Evolutionary conservation across 768 basidiomycete species (phyloP), one percentile per base, ranked within the genome.

Genomic region (Tulasnella sp.): DNA sequence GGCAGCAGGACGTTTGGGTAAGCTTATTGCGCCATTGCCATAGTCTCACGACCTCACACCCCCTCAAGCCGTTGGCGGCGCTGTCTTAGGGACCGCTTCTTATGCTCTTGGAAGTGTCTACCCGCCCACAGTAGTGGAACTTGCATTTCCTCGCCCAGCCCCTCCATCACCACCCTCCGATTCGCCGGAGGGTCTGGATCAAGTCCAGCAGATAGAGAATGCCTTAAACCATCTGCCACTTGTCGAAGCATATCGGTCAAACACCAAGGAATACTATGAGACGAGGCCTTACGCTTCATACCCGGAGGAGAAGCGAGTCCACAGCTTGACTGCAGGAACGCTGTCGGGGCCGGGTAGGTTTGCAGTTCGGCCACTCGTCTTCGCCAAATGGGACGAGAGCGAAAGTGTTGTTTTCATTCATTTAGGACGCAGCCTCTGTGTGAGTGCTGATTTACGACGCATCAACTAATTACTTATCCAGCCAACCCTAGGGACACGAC

Each of bases 311-410:
- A 87, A 91, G 77, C 88, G 92, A 0, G 92, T 92, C 77, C 96
- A 99, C 85, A 93, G 90, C 80, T 87, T 99, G 74, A 94, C 95
- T 0, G 91, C 92, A 2, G 96, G 95, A 5, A 89, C 95, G 1
- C 87, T 99, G n/a, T 87, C 92, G 38, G 97, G 96, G 1, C 95
- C 96, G 0, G 94, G 94, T 3, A 93, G 91, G 84, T 88, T 99
- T 2, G 94, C 96, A 0, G 84, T 97, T 78, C 87, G 88, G 27
- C 96, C 96, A 3, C 83, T 99, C 3, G 90, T 95, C 16, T 89
- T 96, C 31, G 90, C 90, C 24, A 90, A 87, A 82, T 87, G 86
- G 78, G 95, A 98, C 85, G 94, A 96, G 84, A 88, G 87, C 16
- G 94, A 95, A 85, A 89, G 90, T 14, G 83, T 91, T 38, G 87